phyloP scores from a whole-genome alignment of 2,329 filamentous ascomycete genomes.

The Huntiella decipiens region DNA sequence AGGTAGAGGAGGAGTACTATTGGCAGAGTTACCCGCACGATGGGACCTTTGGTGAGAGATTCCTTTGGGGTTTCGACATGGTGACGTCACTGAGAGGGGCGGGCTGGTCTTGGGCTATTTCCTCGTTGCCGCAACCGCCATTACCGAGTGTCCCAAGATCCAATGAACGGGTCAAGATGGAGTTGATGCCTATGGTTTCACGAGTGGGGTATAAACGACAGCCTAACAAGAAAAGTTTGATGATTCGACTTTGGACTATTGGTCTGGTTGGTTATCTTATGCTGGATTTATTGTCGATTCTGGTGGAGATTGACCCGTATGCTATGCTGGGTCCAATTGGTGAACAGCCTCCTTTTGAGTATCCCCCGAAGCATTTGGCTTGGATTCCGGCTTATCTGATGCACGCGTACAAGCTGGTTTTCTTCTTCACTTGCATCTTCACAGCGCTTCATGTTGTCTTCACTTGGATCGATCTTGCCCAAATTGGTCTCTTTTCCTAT shows the following conservation, averaged over 20 bases:
- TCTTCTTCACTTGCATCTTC: constrained; percentile 38
- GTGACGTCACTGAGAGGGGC: constrained; percentile 33
- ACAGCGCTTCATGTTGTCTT: constrained; percentile 42
- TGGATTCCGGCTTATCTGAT: constrained; percentile 26
- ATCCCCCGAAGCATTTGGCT: constrained; percentile 25
- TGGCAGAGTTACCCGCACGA: constrained; percentile 41
- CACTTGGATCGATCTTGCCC: constrained; percentile 36
- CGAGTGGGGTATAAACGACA: constrained; percentile 26
- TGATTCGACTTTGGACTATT: constrained; percentile 20
- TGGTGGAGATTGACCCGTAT: constrained; percentile 56
- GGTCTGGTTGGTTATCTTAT: constrained; percentile 37
- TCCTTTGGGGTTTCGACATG: constrained; percentile 39
- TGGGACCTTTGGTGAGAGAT: constrained; percentile 27
- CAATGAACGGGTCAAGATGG: constrained; percentile 22
- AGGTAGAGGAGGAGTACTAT: constrained; percentile 26
- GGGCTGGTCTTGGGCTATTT: constrained; percentile 39
- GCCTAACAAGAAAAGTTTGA: constrained; percentile 18
- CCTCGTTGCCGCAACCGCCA: constrained; percentile 26
- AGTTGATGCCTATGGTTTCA: constrained; percentile 23
- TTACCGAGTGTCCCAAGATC: constrained; percentile 23
- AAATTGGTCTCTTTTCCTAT: constrained; percentile 28
- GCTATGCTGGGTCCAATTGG: constrained; percentile 36
- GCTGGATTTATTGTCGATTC: constrained; percentile 48
- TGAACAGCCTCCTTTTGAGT: constrained; percentile 10
- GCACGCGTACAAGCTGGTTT: constrained; percentile 33